Conservation (phyloP, 257 asterid species). For the Plantago elongata region DNA sequence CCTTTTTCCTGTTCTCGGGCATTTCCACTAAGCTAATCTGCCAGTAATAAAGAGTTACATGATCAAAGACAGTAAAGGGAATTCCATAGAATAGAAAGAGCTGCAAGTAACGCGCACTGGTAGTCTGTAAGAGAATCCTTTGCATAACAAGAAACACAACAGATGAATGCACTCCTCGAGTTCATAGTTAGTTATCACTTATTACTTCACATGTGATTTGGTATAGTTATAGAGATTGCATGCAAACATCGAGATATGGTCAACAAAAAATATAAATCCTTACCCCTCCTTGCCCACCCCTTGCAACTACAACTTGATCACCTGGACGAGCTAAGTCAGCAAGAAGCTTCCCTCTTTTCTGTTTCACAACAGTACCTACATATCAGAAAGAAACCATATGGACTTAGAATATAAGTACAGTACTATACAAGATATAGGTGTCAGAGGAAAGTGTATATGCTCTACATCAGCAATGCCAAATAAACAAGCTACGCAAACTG, state of each 20-base stretch:
- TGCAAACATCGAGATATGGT: constrained; percentile 12
- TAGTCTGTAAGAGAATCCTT: neutral
- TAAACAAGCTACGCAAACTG: neutral
- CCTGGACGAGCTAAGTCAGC: constrained; percentile 90
- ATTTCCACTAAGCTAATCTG: constrained; percentile 87
- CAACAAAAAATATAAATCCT: constrained; percentile 23
- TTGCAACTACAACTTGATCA: constrained; percentile 83
- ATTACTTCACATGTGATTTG: neutral
- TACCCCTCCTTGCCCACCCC: constrained; percentile 99
- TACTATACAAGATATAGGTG: neutral
- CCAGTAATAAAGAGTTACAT: constrained; percentile 24
- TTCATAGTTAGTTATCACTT: neutral
- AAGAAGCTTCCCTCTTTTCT: constrained; percentile 78
- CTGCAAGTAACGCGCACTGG: constrained; percentile 6
- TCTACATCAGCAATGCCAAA: no score
- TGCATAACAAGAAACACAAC: constrained; percentile 1
- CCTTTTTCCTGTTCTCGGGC: constrained; percentile 61
- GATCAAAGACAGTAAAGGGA: constrained; percentile 9
- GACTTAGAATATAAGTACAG: neutral
- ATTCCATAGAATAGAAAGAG: constrained; percentile 14
- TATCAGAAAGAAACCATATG: constrained; percentile 10
- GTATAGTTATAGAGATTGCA: neutral
- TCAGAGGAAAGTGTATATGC: no score
- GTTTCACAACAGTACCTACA: constrained; percentile 88
- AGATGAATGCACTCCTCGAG: neutral